These are phyloP conservation scores for Pyricularia pennisetigena DNA, from an alignment of 2,329 filamentous ascomycete species.

Conservation along the genomic window DNA sequence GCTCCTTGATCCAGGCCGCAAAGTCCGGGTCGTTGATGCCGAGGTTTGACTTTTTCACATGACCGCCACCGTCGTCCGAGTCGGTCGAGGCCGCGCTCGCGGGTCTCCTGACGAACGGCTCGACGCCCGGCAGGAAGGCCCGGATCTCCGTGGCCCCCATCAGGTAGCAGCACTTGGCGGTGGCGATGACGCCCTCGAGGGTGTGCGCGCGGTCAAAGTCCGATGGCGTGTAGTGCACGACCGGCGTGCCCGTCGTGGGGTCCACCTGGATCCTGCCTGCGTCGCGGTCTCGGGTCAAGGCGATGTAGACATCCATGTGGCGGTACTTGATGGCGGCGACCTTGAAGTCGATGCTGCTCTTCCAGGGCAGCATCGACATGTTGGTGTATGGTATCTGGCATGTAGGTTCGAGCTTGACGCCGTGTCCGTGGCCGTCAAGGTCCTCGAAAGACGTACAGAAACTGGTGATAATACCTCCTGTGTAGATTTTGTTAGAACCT, in stretches of 20 bases:
- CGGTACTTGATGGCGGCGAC: slow-evolving; percentile 57
- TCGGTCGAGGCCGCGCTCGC: background rate
- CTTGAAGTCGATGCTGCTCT: slow-evolving; percentile 61
- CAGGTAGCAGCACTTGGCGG: slow-evolving; percentile 69
- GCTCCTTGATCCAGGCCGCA: slow-evolving; percentile 45
- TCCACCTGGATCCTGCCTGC: slow-evolving; percentile 66
- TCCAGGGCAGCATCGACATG: slow-evolving; percentile 56
- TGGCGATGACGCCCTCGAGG: slow-evolving; percentile 59
- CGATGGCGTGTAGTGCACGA: slow-evolving; percentile 62
- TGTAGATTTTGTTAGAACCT: background rate
- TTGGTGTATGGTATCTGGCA: slow-evolving; percentile 62
- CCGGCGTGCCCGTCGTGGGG: slow-evolving; percentile 50
- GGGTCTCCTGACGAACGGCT: slow-evolving; percentile 45
- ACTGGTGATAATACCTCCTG: slow-evolving; percentile 69
- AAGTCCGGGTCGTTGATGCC: slow-evolving; percentile 52
- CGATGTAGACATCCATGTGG: slow-evolving; percentile 63
- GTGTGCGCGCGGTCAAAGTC: slow-evolving; percentile 63
- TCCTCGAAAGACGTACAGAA: slow-evolving; percentile 73
- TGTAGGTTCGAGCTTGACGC: slow-evolving; percentile 68
- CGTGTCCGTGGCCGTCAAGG: slow-evolving; percentile 70
- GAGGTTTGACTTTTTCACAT: background rate
- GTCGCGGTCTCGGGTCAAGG: slow-evolving; percentile 66
- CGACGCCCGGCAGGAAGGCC: slow-evolving; percentile 49
- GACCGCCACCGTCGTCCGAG: slow-evolving; percentile 8
- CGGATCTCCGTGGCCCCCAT: slow-evolving; percentile 75